These are phyloP conservation scores for Acanthamoeba triangularis DNA, from an alignment of 208 protist species.

Conservation along the genomic window DNA sequence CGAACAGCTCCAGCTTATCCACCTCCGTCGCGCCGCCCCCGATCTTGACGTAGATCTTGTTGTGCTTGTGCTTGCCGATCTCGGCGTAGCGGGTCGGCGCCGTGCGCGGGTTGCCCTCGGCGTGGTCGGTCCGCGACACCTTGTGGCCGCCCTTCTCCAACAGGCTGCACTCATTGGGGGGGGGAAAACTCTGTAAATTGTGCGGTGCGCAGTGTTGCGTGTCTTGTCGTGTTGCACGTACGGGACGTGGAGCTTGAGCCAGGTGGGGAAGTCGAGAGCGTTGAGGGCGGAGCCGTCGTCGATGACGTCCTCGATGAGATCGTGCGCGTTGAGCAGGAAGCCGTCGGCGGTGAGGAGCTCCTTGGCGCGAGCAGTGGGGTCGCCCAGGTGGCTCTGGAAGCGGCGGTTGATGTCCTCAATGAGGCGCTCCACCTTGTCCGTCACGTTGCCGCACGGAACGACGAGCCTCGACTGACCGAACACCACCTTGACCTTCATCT, in stretches of 20 bases:
- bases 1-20: constrained; percentile 36
- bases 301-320: constrained; percentile 7
- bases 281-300: neutral
- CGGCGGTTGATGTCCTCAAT: constrained; percentile 26
- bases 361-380: constrained; percentile 11
- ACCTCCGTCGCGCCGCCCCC: neutral
- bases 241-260: neutral
- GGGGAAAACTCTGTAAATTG: no score
- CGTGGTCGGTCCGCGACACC: neutral
- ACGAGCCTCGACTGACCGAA: constrained; percentile 17
- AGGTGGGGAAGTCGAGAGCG: constrained; percentile 12
- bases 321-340: constrained; percentile 24
- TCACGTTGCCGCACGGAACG: neutral
- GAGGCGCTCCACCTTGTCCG: constrained; percentile 20
- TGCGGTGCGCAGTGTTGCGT: no score
- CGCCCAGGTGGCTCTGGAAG: constrained; percentile 34
- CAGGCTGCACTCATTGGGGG: no score
- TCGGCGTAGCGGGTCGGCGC: constrained; percentile 45
- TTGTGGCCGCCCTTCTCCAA: constrained; percentile 25
- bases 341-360: constrained; percentile 29
- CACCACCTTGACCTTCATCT: constrained; percentile 61
- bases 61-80: constrained; percentile 61
- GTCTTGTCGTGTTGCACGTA: no score
- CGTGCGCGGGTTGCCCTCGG: neutral
- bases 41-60: constrained; percentile 69